A percentile compares a stretch with the other conserved stretches of the same genome.
Evolutionary conservation across 331 rosid species (phyloP).

Genomic region (Telfairia occidentalis): DNA sequence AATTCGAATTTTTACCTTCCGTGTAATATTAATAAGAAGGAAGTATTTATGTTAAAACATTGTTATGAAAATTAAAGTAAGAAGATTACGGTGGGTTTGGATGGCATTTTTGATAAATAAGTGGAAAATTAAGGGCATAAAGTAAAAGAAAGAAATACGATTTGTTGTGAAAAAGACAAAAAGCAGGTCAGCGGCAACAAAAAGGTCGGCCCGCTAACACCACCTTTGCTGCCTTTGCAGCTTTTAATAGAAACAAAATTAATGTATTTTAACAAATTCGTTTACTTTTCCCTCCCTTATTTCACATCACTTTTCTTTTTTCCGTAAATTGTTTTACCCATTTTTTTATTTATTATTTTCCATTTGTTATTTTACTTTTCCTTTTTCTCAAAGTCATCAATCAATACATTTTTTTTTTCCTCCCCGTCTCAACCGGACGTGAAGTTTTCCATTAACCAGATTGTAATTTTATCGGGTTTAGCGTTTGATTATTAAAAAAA

Average conservation of each 20-base stretch:
- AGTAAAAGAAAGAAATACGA: not conserved
- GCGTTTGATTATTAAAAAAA: slow-evolving; percentile 13
- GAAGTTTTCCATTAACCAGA: slow-evolving; percentile 47
- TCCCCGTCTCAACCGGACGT: slow-evolving; percentile 38
- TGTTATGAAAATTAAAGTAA: not conserved
- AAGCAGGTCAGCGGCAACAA: slow-evolving; percentile 67
- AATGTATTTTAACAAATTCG: slow-evolving; percentile 20
- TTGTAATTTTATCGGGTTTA: slow-evolving; percentile 62
- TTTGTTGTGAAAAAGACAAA: slow-evolving; percentile 47
- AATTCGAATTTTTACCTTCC: not conserved
- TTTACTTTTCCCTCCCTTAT: slow-evolving; percentile 13
- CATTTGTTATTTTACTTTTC: slow-evolving; percentile 6
- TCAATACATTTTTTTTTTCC: not conserved
- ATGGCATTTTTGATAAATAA: slow-evolving; percentile 17
- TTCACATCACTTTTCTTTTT: not conserved
- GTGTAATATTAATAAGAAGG: not conserved
- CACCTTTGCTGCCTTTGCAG: slow-evolving; percentile 31
- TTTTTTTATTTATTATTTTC: slow-evolving; percentile 11
- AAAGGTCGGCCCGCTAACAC: slow-evolving; percentile 54
- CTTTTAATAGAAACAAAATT: slow-evolving; percentile 42
- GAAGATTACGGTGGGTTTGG: not conserved
- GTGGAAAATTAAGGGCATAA: not conserved
- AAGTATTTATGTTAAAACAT: not conserved
- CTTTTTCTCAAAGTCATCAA: slow-evolving; percentile 20
- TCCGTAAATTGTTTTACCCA: slow-evolving; percentile 21